Conservation (phyloP, 805 yeast genomes). For the Alloascoidea africana region DNA sequence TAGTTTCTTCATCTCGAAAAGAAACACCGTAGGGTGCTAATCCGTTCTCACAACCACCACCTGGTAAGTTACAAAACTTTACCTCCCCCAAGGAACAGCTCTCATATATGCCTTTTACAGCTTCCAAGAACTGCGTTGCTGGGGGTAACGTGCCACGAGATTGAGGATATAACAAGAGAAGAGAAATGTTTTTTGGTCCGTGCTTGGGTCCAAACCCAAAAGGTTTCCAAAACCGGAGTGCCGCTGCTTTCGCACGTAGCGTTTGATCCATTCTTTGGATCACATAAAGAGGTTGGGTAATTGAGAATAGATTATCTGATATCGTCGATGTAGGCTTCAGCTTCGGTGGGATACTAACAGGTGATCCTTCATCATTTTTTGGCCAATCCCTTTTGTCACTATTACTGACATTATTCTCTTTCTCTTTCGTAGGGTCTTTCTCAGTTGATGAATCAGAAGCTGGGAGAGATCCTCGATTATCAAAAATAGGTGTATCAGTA, state of each 20-base stretch:
- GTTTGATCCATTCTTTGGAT: conserved; percentile 13
- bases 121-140: conserved; percentile 11
- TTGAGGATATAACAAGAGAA: conserved; percentile 15
- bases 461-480: not conserved
- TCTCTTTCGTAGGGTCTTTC: too few relatives aligned
- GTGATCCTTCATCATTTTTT: not conserved
- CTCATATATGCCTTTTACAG: conserved; percentile 17
- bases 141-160: conserved; percentile 12
- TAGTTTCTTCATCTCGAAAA: too few relatives aligned
- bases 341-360: too few relatives aligned
- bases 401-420: too few relatives aligned
- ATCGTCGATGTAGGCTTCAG: too few relatives aligned
- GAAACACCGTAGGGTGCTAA: conserved; percentile 4
- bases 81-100: conserved; percentile 18
- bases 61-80: conserved; percentile 8
- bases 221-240: conserved; percentile 22
- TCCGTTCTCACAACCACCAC: conserved; percentile 8
- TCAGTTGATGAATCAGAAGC: not conserved
- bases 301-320: conserved; percentile 1
- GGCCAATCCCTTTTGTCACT: too few relatives aligned
- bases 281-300: conserved; percentile 15
- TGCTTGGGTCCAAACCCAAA: conserved; percentile 19
- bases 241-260: conserved; percentile 20
- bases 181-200: conserved; percentile 14
- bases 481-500: not conserved